Base-by-base conservation (phyloP, 176 grass and related monocot species). In the Panicum miliaceum region DNA sequence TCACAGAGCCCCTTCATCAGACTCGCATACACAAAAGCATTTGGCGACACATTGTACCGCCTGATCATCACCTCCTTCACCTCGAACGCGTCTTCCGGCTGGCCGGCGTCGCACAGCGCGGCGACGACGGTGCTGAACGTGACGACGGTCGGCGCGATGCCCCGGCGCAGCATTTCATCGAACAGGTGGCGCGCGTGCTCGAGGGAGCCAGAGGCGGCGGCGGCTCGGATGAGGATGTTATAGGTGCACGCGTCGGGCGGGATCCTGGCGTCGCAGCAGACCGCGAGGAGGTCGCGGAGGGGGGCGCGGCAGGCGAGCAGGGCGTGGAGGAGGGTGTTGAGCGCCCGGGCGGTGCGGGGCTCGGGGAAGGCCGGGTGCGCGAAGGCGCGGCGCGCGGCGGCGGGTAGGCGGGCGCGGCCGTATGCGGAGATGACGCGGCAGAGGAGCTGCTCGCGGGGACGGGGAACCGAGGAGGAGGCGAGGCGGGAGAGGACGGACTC, bases 1-100 rank as follows among this genome's bases (percentile, higher is more conserved):
- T 77, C 56, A 7, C 87, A 94, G n/a, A 97, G 92, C 25, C 63
- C 88, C 74, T 92, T 97, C 4, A 94, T 89, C 41, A 94, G 73
- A 59, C 89, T 88, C 6, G 80, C 85, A 51, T 92, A 94, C 82
- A 94, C 72, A 86, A 84, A 53, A 5, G 46, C 89, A 68, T 80
- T 85, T 5, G 90, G 90, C 73, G 34, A 76, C 8, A 92, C 25
- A 0, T 77, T 15, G 40, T 83, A 90, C 34, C 35, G 19, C n/a
- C 7, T 77, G 71, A 40, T 20, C 92, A 92, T 94, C 62, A n/a
- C 40, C 54, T 92, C 78, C 78, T 90, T 92, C 59, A 94, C 72
- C 38, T 61, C 11, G 34, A 90, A 83, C 3, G 90, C 90, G 4
- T 90, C 87, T 12, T 85, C 69, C 11, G 92, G 47, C 34, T 34